These are phyloP conservation scores for Kalmanozyma brasiliensis DNA, from an alignment of 1,284 basidiomycete species.

Conservation along the genomic window DNA sequence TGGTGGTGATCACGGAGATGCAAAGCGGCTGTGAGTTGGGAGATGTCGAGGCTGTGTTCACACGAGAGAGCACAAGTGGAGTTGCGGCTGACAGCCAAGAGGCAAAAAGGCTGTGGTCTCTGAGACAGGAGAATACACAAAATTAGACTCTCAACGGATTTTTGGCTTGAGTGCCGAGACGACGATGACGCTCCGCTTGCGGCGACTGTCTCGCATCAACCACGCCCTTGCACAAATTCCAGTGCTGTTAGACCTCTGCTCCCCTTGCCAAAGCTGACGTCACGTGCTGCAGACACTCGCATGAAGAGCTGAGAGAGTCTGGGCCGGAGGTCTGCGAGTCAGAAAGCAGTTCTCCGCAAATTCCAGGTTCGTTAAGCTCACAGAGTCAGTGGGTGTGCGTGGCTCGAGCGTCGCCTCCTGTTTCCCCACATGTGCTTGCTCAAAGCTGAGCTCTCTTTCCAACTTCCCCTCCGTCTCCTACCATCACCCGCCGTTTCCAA, in stretches of 20 bases:
- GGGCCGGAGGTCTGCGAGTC: background rate
- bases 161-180: slow-evolving; percentile 5
- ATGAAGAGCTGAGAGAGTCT: slow-evolving; percentile 11
- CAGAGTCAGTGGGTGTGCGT: background rate
- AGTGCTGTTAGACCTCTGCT: slow-evolving; percentile 6
- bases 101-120: background rate
- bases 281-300: slow-evolving; percentile 24
- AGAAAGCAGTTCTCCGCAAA: background rate
- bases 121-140: background rate
- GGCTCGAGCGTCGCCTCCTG: slow-evolving; percentile 31
- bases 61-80: too few species aligned
- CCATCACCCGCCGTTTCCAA: background rate
- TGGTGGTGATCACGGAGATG: too few species aligned
- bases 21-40: too few species aligned
- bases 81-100: slow-evolving; percentile 1
- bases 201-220: too few species aligned
- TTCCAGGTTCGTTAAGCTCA: background rate
- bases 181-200: slow-evolving; percentile 11
- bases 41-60: too few species aligned
- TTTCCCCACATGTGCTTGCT: slow-evolving; percentile 18
- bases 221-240: background rate
- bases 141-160: background rate
- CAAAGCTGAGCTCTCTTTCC: background rate
- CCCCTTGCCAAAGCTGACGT: slow-evolving; percentile 9
- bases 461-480: background rate